Conservation (phyloP, 1,284 basidiomycete genomes). For the Mycosarcoma maydis region DNA sequence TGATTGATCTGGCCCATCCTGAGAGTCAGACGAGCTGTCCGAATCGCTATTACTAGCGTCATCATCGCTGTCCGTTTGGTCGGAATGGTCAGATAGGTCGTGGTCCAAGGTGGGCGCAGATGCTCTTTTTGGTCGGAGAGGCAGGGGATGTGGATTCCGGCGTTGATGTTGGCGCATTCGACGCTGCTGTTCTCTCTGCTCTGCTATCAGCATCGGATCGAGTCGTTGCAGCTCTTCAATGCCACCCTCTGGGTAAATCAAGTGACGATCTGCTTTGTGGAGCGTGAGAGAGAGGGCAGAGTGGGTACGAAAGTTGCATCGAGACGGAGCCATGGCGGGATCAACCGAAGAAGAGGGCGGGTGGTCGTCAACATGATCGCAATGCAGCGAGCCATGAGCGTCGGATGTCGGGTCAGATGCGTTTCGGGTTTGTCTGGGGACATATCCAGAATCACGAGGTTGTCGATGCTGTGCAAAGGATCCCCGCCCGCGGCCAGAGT, state of each 20-base stretch:
- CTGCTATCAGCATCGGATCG: conserved; percentile 59
- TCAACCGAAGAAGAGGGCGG: conserved; percentile 23
- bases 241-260: conserved; percentile 62
- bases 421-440: conserved; percentile 6
- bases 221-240: conserved; percentile 51
- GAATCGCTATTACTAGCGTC: neutral
- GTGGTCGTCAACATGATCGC: conserved; percentile 37
- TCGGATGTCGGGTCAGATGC: neutral
- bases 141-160: conserved; percentile 21
- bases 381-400: conserved; percentile 22
- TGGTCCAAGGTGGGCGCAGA: neutral
- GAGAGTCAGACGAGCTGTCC: conserved; percentile 1
- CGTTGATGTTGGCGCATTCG: conserved; percentile 25
- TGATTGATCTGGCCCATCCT: neutral
- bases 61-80: neutral
- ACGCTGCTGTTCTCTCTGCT: conserved; percentile 51
- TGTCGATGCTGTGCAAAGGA: conserved; percentile 26
- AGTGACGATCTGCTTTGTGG: conserved; percentile 63
- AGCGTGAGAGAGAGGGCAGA: conserved; percentile 52
- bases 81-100: neutral
- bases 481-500: conserved; percentile 16
- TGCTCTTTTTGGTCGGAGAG: conserved; percentile 6
- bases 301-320: conserved; percentile 37
- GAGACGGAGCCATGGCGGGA: conserved; percentile 7
- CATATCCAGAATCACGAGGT: conserved; percentile 41